Evolutionary conservation across 2,329 filamentous ascomycete species (phyloP), one percentile per base, ranked within the genome.

Genomic region (Arthrobotrys sinensis): DNA sequence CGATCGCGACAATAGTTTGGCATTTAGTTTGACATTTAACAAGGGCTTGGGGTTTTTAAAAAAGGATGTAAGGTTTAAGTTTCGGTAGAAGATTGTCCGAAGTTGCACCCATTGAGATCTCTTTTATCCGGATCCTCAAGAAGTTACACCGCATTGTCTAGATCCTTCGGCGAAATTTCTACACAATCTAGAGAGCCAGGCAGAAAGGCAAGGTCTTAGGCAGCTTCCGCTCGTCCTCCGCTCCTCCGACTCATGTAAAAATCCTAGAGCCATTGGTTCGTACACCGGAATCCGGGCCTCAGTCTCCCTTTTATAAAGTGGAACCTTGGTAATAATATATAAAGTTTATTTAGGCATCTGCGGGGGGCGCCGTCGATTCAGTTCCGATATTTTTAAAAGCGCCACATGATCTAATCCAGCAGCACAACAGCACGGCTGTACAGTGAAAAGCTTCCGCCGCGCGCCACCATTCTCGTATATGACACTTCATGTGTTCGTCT

Each of bases 41-140:
- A 28, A 28, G 24, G 24, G 24, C 24, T 28, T 28, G 24, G 7
- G 28, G 36, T 4, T 19, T 36, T 36, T 55, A 55, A 24, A 55
- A 55, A 55, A 28, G 24, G n/a, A n/a, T 36, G 28, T 55, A 19
- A 24, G n/a, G 50, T 55, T 55, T 55, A 36, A 4, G 19, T 55
- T 55, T 55, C 50, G 50, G 50, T 24, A 36, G 12, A 55, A 55
- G 50, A 55, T 55, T 55, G 50, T 36, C 50, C 50, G 50, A 55
- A 48, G 45, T 4, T 24, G 19, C 45, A 3, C 45, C 21, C 6
- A 12, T 5, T 5, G 16, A 48, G 6, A 16, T n/a, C n/a, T 48
- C 6, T 48, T 48, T 24, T 48, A 21, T 11, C 45, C 45, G 45
- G 19, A 32, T 32, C 24, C 24, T 52, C 11, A 19, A 24, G 6